Conservation (phyloP, 768 basidiomycete species). For the Hypholoma sublateritium region DNA sequence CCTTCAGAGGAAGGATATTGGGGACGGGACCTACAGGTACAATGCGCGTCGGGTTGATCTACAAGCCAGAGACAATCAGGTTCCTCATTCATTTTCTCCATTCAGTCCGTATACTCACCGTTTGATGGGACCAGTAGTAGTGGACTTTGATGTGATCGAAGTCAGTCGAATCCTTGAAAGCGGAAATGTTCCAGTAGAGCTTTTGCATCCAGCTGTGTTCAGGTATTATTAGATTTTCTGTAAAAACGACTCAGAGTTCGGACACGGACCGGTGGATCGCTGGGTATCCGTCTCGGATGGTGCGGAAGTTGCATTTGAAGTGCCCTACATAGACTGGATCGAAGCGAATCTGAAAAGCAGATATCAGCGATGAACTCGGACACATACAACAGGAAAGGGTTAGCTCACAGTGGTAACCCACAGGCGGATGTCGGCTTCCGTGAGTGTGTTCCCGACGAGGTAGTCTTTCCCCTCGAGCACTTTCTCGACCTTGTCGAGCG, state of each 20-base stretch:
- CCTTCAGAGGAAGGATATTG: slow-evolving; percentile 59
- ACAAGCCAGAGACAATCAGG: neutral
- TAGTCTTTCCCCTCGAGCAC: slow-evolving; percentile 78
- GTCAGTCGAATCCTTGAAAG: slow-evolving; percentile 85
- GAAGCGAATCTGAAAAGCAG: slow-evolving; percentile 65
- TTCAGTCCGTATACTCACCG: slow-evolving; percentile 29
- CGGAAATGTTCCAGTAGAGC: slow-evolving; percentile 87
- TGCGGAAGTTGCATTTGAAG: slow-evolving; percentile 92
- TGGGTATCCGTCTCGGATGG: slow-evolving; percentile 86
- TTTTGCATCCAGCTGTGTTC: slow-evolving; percentile 70
- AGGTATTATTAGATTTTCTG: neutral
- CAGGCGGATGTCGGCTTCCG: slow-evolving; percentile 83
- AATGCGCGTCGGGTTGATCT: slow-evolving; percentile 81
- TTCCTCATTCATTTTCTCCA: neutral
- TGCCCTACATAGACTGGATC: slow-evolving; percentile 89
- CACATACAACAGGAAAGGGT: neutral
- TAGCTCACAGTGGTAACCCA: slow-evolving; percentile 86
- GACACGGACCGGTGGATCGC: slow-evolving; percentile 60
- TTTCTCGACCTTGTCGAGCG: slow-evolving; percentile 80
- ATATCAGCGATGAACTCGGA: neutral
- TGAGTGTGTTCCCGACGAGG: slow-evolving; percentile 79
- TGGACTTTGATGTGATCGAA: slow-evolving; percentile 87
- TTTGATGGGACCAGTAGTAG: slow-evolving; percentile 65
- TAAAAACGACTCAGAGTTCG: neutral
- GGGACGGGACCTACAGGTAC: slow-evolving; percentile 77